Conservation (phyloP, 805 yeast genomes). For the Novakomyces olei region DNA sequence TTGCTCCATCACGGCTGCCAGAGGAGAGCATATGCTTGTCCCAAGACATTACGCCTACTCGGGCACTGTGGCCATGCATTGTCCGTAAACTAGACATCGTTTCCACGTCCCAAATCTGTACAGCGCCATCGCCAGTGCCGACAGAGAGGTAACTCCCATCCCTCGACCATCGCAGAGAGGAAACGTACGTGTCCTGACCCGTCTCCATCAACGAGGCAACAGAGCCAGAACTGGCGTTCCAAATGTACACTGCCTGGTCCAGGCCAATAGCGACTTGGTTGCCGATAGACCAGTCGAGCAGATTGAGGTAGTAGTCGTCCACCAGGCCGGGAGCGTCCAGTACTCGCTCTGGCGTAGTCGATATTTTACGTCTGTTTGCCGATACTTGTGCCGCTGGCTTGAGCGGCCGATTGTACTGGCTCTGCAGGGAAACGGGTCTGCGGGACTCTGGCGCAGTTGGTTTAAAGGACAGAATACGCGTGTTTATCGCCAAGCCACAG, state of each 20-base stretch:
- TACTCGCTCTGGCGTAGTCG: conserved; percentile 78
- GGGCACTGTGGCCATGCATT: conserved; percentile 47
- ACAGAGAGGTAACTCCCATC: conserved; percentile 72
- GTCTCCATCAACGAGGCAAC: conserved; percentile 49
- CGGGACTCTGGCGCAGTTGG: conserved; percentile 46
- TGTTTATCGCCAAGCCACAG: conserved; percentile 68
- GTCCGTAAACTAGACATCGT: conserved; percentile 40
- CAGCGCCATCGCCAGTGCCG: conserved; percentile 60
- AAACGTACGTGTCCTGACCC: conserved; percentile 25
- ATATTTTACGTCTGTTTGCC: conserved; percentile 32
- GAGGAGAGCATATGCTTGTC: conserved; percentile 53
- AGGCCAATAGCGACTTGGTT: conserved; percentile 79
- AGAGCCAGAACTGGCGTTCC: conserved; percentile 69
- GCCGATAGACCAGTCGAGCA: conserved; percentile 88
- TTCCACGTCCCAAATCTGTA: conserved; percentile 89
- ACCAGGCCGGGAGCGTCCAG: conserved; percentile 89
- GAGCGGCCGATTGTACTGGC: conserved; percentile 17
- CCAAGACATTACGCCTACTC: conserved; percentile 78
- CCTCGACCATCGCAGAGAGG: conserved; percentile 74
- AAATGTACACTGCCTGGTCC: conserved; percentile 66
- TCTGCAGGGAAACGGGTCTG: conserved; percentile 16
- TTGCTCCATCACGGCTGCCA: conserved; percentile 72
- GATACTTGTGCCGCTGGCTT: conserved; percentile 14
- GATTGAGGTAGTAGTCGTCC: conserved; percentile 78
- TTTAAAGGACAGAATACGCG: conserved; percentile 64